Conservation (phyloP, 2,329 filamentous ascomycete genomes). For the Verticillium isaacii region DNA sequence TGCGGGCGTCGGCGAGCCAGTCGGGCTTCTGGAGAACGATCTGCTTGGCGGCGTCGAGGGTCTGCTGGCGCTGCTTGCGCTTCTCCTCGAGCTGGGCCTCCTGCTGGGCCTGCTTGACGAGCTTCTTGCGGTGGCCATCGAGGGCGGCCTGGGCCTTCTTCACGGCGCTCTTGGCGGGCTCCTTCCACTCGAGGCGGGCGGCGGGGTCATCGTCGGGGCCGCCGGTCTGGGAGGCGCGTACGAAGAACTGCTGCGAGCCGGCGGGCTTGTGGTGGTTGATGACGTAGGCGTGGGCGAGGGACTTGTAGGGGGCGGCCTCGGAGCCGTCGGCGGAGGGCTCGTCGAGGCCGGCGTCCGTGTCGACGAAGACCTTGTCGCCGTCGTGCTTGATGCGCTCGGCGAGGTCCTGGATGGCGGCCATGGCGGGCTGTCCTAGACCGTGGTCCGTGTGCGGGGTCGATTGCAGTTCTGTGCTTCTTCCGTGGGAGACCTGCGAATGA, state of each 20-base stretch:
- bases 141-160: conserved; percentile 78
- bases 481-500: not conserved
- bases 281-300: conserved; percentile 71
- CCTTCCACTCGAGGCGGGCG: conserved; percentile 69
- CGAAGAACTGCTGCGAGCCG: conserved; percentile 52
- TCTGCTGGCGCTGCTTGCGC: conserved; percentile 57
- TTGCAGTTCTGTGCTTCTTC: not conserved
- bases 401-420: conserved; percentile 43
- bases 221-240: conserved; percentile 62
- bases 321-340: conserved; percentile 62
- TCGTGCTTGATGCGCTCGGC: conserved; percentile 44
- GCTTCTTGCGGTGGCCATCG: conserved; percentile 79
- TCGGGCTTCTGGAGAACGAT: conserved; percentile 64
- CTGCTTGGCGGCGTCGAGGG: conserved; percentile 72
- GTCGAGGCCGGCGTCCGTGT: conserved; percentile 75
- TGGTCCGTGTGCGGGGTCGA: not conserved
- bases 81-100: conserved; percentile 69
- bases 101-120: conserved; percentile 69
- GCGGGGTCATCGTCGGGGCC: conserved; percentile 59
- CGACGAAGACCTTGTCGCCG: conserved; percentile 60
- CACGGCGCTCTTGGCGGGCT: conserved; percentile 74
- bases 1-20: conserved; percentile 67
- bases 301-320: conserved; percentile 74
- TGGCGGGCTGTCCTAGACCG: conserved; percentile 16
- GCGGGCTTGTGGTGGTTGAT: conserved; percentile 57